Conservation (phyloP, 139 green algal species). For the Eudorina sp. region DNA sequence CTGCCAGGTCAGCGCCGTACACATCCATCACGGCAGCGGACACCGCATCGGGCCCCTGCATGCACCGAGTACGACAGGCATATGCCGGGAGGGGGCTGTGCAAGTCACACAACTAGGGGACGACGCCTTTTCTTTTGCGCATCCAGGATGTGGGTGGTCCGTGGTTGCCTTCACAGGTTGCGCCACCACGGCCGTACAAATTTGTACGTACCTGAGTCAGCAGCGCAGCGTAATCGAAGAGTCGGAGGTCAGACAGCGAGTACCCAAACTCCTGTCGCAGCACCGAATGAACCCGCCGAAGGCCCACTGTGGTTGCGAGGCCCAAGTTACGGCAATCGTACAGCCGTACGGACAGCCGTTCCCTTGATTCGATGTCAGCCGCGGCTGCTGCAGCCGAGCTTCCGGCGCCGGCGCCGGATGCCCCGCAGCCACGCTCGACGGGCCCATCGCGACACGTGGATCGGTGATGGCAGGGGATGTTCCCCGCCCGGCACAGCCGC, state of each 20-base stretch:
- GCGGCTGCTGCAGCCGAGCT: background rate
- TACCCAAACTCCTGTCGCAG: slow-evolving; percentile 24
- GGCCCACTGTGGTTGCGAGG: background rate
- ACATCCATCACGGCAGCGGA: slow-evolving; percentile 34
- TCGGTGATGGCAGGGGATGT: slow-evolving; percentile 6
- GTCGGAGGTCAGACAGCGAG: background rate
- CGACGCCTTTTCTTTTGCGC: too few relatives aligned
- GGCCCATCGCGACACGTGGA: background rate
- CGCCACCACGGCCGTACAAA: too few relatives aligned
- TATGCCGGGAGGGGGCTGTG: too few relatives aligned
- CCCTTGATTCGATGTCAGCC: background rate
- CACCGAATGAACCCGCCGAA: slow-evolving; percentile 31
- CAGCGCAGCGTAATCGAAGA: slow-evolving; percentile 35
- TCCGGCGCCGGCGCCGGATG: background rate
- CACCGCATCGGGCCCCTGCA: background rate
- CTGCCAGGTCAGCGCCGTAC: slow-evolving; percentile 30
- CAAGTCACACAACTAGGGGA: too few relatives aligned
- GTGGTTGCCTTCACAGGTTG: too few relatives aligned
- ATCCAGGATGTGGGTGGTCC: too few relatives aligned
- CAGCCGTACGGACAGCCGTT: background rate
- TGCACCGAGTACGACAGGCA: background rate
- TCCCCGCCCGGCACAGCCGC: background rate
- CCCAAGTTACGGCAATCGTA: slow-evolving; percentile 15
- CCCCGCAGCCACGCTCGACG: background rate
- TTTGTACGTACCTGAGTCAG: slow-evolving; percentile 17